A percentile compares a stretch with the other conserved stretches of the same genome.
Conservation (phyloP, 139 green algal species). For the Coelastrella sp. region DNA sequence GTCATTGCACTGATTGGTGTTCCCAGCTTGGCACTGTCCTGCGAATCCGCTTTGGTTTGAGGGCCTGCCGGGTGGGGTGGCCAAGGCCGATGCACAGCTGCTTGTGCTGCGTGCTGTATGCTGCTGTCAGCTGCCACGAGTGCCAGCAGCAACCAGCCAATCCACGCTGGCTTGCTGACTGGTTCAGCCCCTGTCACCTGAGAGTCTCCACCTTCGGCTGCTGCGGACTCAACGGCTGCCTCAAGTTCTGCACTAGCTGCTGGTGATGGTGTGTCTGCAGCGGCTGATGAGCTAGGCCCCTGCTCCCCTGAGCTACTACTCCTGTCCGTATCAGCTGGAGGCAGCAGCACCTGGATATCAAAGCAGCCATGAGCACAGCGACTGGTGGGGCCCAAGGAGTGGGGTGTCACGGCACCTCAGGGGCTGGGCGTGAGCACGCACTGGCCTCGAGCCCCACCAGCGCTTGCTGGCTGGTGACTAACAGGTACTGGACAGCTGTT, state of each 20-base stretch:
- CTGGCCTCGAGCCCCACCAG: slow-evolving; percentile 30
- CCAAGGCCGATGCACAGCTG: not conserved
- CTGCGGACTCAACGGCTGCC: not conserved
- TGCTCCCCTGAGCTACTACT: slow-evolving; percentile 14
- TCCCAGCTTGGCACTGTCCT: too few relatives aligned
- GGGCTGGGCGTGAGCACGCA: not conserved
- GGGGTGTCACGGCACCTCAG: not conserved
- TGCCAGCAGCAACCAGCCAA: too few relatives aligned
- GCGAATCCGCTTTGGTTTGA: too few relatives aligned
- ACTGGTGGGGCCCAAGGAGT: slow-evolving; percentile 32
- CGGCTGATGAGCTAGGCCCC: not conserved
- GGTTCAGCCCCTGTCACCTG: not conserved
- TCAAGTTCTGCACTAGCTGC: not conserved
- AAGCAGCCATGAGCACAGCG: slow-evolving; percentile 33
- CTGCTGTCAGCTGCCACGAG: not conserved
- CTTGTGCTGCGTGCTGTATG: not conserved
- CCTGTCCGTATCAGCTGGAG: slow-evolving; percentile 1
- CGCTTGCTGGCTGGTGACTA: not conserved
- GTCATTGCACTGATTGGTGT: too few relatives aligned
- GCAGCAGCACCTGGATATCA: slow-evolving; percentile 29
- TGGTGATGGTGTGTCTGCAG: not conserved
- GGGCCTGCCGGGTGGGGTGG: too few relatives aligned
- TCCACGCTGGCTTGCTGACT: not conserved
- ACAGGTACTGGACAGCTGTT: not conserved
- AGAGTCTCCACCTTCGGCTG: not conserved